Percentiles rank a stretch among this genome's conserved stretches.
phyloP scores from a whole-genome alignment of 2,329 filamentous ascomycete species.

The Aspergillus sergii region DNA sequence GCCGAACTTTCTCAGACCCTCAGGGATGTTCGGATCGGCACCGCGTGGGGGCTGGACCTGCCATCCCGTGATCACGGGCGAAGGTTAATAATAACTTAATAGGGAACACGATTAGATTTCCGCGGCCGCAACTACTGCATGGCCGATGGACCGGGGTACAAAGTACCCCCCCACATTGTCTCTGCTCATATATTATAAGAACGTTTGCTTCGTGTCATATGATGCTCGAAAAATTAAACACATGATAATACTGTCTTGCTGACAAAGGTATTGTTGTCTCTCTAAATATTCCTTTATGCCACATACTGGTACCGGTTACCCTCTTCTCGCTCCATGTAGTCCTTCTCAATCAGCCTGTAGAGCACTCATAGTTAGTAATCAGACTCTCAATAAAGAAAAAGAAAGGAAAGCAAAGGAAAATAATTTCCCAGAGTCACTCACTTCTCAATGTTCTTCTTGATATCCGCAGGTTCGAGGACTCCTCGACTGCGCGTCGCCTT shows the following conservation, averaged over 20 bases:
- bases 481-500: constrained; percentile 84
- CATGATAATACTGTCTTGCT: neutral
- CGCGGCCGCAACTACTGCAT: neutral
- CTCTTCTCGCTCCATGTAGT: constrained; percentile 83
- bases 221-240: neutral
- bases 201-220: constrained; percentile 1
- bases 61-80: neutral
- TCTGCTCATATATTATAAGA: neutral
- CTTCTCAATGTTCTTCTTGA: constrained; percentile 97
- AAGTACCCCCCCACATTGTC: neutral
- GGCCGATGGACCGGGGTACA: neutral
- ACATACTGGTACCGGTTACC: constrained; percentile 70
- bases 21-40: neutral
- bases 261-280: neutral
- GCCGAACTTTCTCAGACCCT: neutral
- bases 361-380: neutral
- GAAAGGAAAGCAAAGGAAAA: neutral
- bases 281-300: constrained; percentile 49
- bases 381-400: neutral
- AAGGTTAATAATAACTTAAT: neutral
- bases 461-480: constrained; percentile 79
- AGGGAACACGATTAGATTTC: neutral
- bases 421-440: constrained; percentile 48
- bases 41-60: constrained; percentile 16
- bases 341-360: constrained; percentile 83